Percentiles rank a stretch among this genome's conserved stretches.
Conservation (phyloP, 2,329 filamentous ascomycete species). For the Aspergillus versicolor region DNA sequence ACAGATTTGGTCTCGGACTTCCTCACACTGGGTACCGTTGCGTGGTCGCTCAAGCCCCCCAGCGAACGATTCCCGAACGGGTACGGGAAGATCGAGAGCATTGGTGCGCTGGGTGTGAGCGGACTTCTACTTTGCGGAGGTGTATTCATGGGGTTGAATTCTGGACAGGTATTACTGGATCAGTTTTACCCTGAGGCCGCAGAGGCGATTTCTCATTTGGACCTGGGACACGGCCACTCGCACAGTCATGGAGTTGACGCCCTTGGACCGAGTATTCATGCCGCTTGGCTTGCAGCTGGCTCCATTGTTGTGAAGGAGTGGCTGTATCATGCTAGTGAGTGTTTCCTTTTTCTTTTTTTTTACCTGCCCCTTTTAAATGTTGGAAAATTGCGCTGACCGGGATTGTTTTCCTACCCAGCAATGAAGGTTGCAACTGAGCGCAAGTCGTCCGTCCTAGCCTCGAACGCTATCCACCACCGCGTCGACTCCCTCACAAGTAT, state of each 20-base stretch:
- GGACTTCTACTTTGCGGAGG: slow-evolving; percentile 86
- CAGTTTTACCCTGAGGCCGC: slow-evolving; percentile 70
- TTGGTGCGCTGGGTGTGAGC: slow-evolving; percentile 90
- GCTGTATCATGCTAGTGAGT: slow-evolving; percentile 92
- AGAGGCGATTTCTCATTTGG: slow-evolving; percentile 44
- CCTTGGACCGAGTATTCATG: slow-evolving; percentile 79
- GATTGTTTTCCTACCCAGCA: slow-evolving; percentile 51
- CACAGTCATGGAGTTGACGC: slow-evolving; percentile 54
- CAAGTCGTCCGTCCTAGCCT: slow-evolving; percentile 92
- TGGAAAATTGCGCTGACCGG: neutral
- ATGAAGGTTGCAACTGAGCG: slow-evolving; percentile 95
- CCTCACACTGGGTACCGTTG: slow-evolving; percentile 89
- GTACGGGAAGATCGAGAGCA: slow-evolving; percentile 96
- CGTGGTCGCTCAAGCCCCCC: slow-evolving; percentile 84
- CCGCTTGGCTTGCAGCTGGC: slow-evolving; percentile 87
- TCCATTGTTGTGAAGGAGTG: slow-evolving; percentile 94
- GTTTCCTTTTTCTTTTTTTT: neutral
- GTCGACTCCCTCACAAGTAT: slow-evolving; percentile 94
- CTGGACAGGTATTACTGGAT: slow-evolving; percentile 66
- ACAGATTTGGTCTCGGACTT: slow-evolving; percentile 95
- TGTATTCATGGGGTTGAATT: slow-evolving; percentile 85
- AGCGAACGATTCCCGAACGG: slow-evolving; percentile 82
- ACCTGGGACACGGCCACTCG: slow-evolving; percentile 57
- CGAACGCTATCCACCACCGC: slow-evolving; percentile 94
- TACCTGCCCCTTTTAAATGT: too few relatives aligned